These are phyloP conservation scores for Blastocladiella emersonii DNA, from an alignment of 371 early-diverging fungal genomes.

Conservation along the genomic window DNA sequence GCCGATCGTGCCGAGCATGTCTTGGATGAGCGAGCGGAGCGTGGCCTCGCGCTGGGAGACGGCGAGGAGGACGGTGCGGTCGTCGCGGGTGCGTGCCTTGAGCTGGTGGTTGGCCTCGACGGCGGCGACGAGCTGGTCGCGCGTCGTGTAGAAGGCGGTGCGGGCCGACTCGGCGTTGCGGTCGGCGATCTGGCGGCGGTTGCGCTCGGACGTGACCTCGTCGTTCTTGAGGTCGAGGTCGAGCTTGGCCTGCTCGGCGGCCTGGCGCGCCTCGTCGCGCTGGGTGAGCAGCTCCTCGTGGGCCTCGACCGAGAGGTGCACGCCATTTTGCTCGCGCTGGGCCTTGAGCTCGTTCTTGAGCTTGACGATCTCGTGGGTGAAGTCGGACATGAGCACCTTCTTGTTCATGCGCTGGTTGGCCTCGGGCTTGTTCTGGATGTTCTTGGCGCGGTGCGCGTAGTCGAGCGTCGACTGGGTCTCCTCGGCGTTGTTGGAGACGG, in stretches of 20 bases:
- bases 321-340: conserved; percentile 24
- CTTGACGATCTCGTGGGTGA: conserved; percentile 45
- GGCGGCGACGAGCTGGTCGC: background rate
- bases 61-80: background rate
- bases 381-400: conserved; percentile 56
- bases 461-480: conserved; percentile 87
- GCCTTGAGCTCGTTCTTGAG: conserved; percentile 38
- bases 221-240: conserved; percentile 17
- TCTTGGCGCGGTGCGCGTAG: conserved; percentile 90
- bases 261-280: conserved; percentile 8
- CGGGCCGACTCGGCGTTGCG: background rate
- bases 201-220: conserved; percentile 6
- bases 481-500: conserved; percentile 55
- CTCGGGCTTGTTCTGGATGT: conserved; percentile 82
- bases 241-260: conserved; percentile 18
- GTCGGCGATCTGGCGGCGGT: background rate
- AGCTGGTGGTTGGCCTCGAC: background rate
- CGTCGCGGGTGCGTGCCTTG: background rate
- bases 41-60: background rate
- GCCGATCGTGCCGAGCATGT: conserved; percentile 6
- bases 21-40: background rate
- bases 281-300: conserved; percentile 18
- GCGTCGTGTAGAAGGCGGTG: conserved; percentile 1
- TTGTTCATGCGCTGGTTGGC: conserved; percentile 64
- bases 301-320: conserved; percentile 21